Base-by-base conservation (phyloP, 331 rosid species). In the Ulmus americana region DNA sequence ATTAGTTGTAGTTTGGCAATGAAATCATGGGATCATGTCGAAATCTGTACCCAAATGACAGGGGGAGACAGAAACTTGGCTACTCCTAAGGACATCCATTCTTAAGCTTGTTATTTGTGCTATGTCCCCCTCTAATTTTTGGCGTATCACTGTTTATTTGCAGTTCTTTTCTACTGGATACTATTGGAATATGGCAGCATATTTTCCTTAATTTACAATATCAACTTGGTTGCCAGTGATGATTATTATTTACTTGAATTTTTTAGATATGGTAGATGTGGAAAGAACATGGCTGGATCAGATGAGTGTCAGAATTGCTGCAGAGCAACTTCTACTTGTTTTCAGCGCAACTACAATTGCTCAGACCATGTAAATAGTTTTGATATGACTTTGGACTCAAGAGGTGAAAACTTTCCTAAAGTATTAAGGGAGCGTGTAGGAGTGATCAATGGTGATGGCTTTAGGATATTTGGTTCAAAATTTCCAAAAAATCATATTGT, bases 181-280 rank as follows among this genome's bases (percentile, higher is more conserved):
- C 45, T 10, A n/a, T 57, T 11, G 59, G 1, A 72, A 49, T 20
- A 49, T 20, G 52, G 12, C 38, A 43, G 12, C 57, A 44, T 52
- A 15, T 67, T 59, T 18, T 15, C 39, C 39, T 71, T 35, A 20
- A 45, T 41, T 60, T 18, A 8, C 43, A 35, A 14, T 64, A 16
- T 64, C 61, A 10, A 12, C 56, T 57, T 51, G 44, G 53, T 65
- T 48, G 9, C 51, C 40, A 11, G 39, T 65, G 39, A 22, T 48
- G 28, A 44, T 56, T 35, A n/a, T 42, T 54, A 42, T 39, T 39
- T 39, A 46, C 51, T 53, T 63, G 68, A 12, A 63, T 77, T 5
- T 76, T 64, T 77, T 70, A 70, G 85, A 70, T 68, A 77, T 68
- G 57, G 82, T 61, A 77, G 70, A 76, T 65, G 40, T 49, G 79